Conservation (phyloP, 108 stramenopile genomes). For the Licmophora abbreviata region DNA sequence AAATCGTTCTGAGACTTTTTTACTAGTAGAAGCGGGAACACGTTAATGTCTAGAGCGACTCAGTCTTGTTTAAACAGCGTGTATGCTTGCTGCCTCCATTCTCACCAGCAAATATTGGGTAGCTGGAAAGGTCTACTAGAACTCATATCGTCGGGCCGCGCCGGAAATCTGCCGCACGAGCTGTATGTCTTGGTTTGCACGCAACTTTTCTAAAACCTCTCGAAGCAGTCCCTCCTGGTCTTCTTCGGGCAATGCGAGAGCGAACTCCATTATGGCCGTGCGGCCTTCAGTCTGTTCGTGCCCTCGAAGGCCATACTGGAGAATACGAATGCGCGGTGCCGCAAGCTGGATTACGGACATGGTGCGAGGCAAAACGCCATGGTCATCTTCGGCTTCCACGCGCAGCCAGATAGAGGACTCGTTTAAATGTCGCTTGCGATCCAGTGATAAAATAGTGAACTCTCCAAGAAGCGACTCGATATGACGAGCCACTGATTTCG, state of each 20-base stretch:
- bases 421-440: slow-evolving; percentile 28
- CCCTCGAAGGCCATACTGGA: slow-evolving; percentile 69
- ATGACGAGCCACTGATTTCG: slow-evolving; percentile 33
- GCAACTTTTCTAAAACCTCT: neutral
- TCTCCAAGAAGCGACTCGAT: slow-evolving; percentile 62
- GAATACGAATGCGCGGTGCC: slow-evolving; percentile 41
- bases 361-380: slow-evolving; percentile 50
- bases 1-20: too few relatives aligned
- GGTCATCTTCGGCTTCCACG: slow-evolving; percentile 57
- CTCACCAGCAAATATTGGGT: too few relatives aligned
- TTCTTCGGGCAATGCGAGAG: slow-evolving; percentile 11
- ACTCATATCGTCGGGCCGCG: too few relatives aligned
- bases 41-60: too few relatives aligned
- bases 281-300: slow-evolving; percentile 17
- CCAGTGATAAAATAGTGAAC: slow-evolving; percentile 62
- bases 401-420: slow-evolving; percentile 53
- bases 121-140: too few relatives aligned
- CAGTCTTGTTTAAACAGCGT: too few relatives aligned
- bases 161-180: slow-evolving; percentile 1
- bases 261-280: slow-evolving; percentile 41
- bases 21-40: too few relatives aligned
- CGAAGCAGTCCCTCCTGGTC: neutral
- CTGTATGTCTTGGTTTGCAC: neutral
- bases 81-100: too few relatives aligned
- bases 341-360: slow-evolving; percentile 52